Base-by-base conservation (phyloP, 768 basidiomycete genomes). In the Tremella fuciformis region DNA sequence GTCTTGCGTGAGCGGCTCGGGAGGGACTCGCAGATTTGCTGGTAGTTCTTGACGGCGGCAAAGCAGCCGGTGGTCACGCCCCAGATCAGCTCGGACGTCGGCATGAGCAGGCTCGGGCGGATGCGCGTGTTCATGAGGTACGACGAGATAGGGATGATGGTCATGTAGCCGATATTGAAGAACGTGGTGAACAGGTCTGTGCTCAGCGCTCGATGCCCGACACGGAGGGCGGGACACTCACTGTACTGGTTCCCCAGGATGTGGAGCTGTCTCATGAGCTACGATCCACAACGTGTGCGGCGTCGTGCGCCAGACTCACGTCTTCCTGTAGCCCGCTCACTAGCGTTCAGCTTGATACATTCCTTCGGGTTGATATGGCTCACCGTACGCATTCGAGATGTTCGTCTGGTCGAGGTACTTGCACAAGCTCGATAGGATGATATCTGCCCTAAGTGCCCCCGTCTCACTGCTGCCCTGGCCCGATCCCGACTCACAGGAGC, bases 151-250 rank as follows among this genome's bases (percentile, higher is more conserved):
- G 57, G 57, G 48, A 58, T 58, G 48, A 26, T 37, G 50, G 51
- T 52, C 18, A 58, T 37, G 34, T 58, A 58, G 29, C 49, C 57
- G 39, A 58, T 58, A 29, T 58, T 58, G 57, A 58, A 58, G 48
- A 50, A 58, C 16, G 57, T 58, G 15, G 57, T 58, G 49, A 58
- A 58, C 13, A 39, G 73, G 61, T 75, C 29, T 34, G 29, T 34
- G 6, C 6, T 34, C 29, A 34, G 29, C 11, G 6, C 4, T 4
- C 4, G 29, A 34, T 34, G n/a, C 29, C 4, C 11, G 29, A 34
- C 29, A 11, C 6, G 29, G 4, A 4, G 29, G 6, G 11, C 29
- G 4, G 29, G 11, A 11, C 11, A 34, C 29, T 34, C 16, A 25
- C 51, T 58, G 25, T 22, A 42, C 25, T 58, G 49, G 21, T 58